Percentiles rank a stretch among this genome's conserved stretches.
phyloP scores from a whole-genome alignment of 257 asterid species.

The Solanum peruvianum region DNA sequence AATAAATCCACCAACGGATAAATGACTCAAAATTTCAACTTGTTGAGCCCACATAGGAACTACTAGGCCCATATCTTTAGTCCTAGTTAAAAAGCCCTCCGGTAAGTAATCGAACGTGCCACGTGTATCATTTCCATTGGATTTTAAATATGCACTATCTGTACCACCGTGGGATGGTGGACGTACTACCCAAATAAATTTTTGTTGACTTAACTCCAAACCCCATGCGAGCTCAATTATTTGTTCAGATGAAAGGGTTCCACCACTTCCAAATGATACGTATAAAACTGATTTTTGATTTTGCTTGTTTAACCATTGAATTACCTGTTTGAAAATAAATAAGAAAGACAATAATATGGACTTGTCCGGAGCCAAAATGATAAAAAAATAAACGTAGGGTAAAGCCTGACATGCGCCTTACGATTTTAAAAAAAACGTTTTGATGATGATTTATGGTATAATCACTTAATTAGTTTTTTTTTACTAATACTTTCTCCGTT shows the following conservation, averaged over 20 bases:
- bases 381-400: too few species aligned
- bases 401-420: too few species aligned
- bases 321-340: neutral
- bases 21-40: neutral
- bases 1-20: neutral
- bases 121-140: neutral
- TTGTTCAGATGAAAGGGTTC: neutral
- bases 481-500: too few species aligned
- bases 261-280: slow-evolving; percentile 5
- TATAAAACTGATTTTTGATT: neutral
- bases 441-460: too few species aligned
- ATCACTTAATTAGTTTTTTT: too few species aligned
- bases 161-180: neutral
- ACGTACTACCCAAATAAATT: neutral
- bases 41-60: neutral
- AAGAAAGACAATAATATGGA: too few species aligned
- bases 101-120: neutral
- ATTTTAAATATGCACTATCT: neutral
- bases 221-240: slow-evolving; percentile 1
- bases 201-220: neutral
- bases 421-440: too few species aligned
- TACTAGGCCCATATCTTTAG: neutral
- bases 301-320: neutral
- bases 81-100: neutral
- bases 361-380: too few species aligned